Percentiles rank a stretch among this genome's conserved stretches.
These are phyloP conservation scores for Magnaporthiopsis rhizophila DNA, from an alignment of 2,329 filamentous ascomycete genomes.

Conservation along the genomic window DNA sequence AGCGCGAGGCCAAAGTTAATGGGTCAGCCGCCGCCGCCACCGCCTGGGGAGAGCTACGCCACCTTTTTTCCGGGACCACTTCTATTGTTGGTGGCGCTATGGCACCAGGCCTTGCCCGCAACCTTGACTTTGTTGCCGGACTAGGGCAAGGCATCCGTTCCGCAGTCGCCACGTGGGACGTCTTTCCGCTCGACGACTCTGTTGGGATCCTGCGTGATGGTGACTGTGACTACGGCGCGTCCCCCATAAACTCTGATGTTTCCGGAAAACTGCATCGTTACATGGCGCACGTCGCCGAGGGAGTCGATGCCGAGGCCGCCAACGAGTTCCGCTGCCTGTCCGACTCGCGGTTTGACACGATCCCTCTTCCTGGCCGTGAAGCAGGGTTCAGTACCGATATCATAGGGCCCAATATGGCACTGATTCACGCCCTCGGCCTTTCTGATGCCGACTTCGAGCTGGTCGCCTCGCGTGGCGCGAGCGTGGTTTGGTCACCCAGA, in stretches of 20 bases:
- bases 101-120: constrained; percentile 19
- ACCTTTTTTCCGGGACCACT: constrained; percentile 22
- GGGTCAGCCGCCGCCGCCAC: constrained; percentile 15
- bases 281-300: constrained; percentile 21
- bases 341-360: constrained; percentile 16
- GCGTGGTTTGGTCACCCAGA: constrained; percentile 21
- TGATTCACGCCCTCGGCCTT: constrained; percentile 21
- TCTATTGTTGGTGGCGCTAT: constrained; percentile 20
- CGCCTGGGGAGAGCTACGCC: constrained; percentile 21
- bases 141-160: constrained; percentile 15
- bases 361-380: constrained; percentile 13
- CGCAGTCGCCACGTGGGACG: constrained; percentile 15
- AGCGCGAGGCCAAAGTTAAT: constrained; percentile 16
- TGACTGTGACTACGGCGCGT: constrained; percentile 21
- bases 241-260: constrained; percentile 12
- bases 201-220: constrained; percentile 16
- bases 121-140: constrained; percentile 19
- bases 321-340: constrained; percentile 23
- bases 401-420: constrained; percentile 17
- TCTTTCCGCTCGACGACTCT: constrained; percentile 19
- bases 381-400: constrained; percentile 18
- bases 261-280: constrained; percentile 15
- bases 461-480: constrained; percentile 19
- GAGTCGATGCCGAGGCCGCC: constrained; percentile 18
- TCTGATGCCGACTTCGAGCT: constrained; percentile 17